phyloP scores from a whole-genome alignment of 2,329 filamentous ascomycete genomes.

The Fusarium sp. region DNA sequence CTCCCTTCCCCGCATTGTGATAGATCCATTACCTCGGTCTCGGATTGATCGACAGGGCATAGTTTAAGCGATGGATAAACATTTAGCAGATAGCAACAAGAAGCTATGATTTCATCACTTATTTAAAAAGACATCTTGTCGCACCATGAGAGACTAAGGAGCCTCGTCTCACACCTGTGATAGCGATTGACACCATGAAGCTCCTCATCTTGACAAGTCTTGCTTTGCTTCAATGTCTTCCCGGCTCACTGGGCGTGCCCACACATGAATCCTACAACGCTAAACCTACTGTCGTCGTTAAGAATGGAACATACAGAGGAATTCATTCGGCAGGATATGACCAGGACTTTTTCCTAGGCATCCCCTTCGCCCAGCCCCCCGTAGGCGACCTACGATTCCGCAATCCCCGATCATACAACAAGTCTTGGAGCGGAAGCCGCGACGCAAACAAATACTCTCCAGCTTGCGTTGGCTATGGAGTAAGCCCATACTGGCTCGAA shows the following conservation, averaged over 20 bases:
- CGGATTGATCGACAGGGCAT: too few relatives aligned
- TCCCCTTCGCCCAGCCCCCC: slow-evolving; percentile 68
- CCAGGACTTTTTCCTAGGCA: slow-evolving; percentile 67
- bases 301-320: slow-evolving; percentile 65
- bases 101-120: too few relatives aligned
- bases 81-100: too few relatives aligned
- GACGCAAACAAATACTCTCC: slow-evolving; percentile 56
- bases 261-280: not conserved
- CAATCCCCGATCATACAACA: slow-evolving; percentile 63
- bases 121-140: too few relatives aligned
- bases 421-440: slow-evolving; percentile 56
- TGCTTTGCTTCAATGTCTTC: not conserved
- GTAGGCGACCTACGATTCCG: slow-evolving; percentile 68
- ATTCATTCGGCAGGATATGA: slow-evolving; percentile 57
- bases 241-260: not conserved
- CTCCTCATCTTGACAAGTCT: not conserved
- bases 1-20: too few relatives aligned
- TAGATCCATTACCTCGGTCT: too few relatives aligned
- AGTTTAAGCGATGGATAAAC: too few relatives aligned
- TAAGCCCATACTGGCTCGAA: not conserved
- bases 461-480: slow-evolving; percentile 30
- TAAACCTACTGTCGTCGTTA: not conserved
- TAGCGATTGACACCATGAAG: not conserved
- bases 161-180: too few relatives aligned
- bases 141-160: too few relatives aligned